Conservation (phyloP, 2,329 filamentous ascomycete genomes). For the Clonostachys rhizophaga region DNA sequence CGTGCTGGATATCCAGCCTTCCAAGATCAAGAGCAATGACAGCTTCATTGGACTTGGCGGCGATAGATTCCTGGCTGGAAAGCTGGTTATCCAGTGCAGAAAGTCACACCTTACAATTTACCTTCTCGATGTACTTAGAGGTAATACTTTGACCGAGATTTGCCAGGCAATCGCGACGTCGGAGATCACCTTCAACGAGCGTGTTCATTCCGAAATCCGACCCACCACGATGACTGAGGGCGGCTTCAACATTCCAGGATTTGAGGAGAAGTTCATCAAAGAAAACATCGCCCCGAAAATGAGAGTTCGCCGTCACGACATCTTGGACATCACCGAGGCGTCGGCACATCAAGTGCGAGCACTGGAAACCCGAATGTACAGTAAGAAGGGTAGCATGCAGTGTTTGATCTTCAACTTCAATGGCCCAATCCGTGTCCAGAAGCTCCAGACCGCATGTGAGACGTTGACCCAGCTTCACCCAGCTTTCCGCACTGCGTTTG, state of each 20-base stretch:
- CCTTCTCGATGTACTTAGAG: slow-evolving; percentile 34
- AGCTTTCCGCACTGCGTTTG: slow-evolving; percentile 50
- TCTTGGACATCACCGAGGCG: slow-evolving; percentile 43
- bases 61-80: slow-evolving; percentile 35
- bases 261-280: slow-evolving; percentile 28
- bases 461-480: slow-evolving; percentile 38
- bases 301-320: slow-evolving; percentile 30
- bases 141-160: slow-evolving; percentile 36
- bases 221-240: not conserved
- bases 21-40: slow-evolving; percentile 32
- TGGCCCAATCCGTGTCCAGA: slow-evolving; percentile 31
- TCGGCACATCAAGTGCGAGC: slow-evolving; percentile 40
- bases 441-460: slow-evolving; percentile 40
- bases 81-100: slow-evolving; percentile 38
- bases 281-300: slow-evolving; percentile 35
- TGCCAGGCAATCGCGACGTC: slow-evolving; percentile 21
- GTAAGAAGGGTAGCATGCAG: slow-evolving; percentile 35
- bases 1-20: slow-evolving; percentile 31
- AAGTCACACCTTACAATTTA: slow-evolving; percentile 32
- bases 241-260: slow-evolving; percentile 1
- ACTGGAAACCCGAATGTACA: slow-evolving; percentile 42
- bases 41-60: slow-evolving; percentile 42
- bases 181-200: slow-evolving; percentile 5
- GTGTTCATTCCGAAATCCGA: slow-evolving; percentile 2
- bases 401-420: slow-evolving; percentile 44